Base-by-base conservation (phyloP, 495 filamentous ascomycete species). In the Viridothelium virens region DNA sequence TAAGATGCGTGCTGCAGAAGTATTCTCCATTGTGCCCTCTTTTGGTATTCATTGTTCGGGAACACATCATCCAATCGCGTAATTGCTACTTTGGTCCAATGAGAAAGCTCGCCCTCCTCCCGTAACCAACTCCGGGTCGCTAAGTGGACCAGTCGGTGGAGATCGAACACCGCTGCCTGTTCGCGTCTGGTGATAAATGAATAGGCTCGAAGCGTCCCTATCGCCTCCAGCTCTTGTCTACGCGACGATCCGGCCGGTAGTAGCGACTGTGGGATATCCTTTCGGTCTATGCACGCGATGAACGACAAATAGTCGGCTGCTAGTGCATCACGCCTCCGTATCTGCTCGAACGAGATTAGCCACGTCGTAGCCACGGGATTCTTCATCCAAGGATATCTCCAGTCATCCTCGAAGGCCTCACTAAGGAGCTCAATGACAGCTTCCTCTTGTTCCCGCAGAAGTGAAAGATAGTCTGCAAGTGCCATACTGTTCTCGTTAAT, bases 291-390 rank as follows among this genome's bases (percentile, higher is more conserved):
- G 36, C 53, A 59, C 3, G 53, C n/a, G 25, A 36, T 36, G 3
- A 59, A 59, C 18, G 31, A 59, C 6, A 59, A 14, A 59, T 34
- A 36, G 7, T 59, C 31, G 2, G 3, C 31, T 33, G 53, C 31
- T 36, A 59, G 14, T 34, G 31, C 25, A 36, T 59, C 7, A 2
- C 14, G 4, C 7, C 71, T 44, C 38, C 66, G 74, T 11, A 85
- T 81, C 66, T 85, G 78, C 0, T 74, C 65, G 62, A 86, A 83
- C 0, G 83, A 84, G 0, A 83, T 78, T 0, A 81, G 72, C 83
- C 81, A 86, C 0, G 84, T 87, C 0, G 74, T 77, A 1, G 80
- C 82, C 0, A 86, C 76, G 3, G 84, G 76, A 65, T 85, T 86
- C 18, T 78, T 72, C 16, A 69, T 74, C 5, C 73, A 75, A 3